phyloP scores from a whole-genome alignment of 83 land plant genomes.

The Thuja plicata region DNA sequence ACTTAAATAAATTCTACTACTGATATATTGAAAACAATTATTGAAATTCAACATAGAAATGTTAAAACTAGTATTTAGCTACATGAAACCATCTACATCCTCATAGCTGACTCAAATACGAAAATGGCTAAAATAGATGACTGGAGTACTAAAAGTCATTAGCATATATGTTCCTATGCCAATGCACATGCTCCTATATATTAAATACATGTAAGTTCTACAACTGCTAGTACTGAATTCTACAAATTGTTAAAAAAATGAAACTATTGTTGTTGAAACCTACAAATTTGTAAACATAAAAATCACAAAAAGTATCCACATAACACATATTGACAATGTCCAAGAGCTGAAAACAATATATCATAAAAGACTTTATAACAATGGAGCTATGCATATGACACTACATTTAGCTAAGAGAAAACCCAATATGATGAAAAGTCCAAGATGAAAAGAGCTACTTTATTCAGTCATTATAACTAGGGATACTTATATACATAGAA shows the following conservation, averaged over 20 bases:
- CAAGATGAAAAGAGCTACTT: not conserved
- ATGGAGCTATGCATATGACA: not conserved
- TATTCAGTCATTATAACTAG: too few relatives aligned
- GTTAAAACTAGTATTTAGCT: not conserved
- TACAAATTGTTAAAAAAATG: not conserved
- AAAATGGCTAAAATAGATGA: not conserved
- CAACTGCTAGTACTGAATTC: not conserved
- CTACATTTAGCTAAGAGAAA: not conserved
- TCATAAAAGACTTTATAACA: not conserved
- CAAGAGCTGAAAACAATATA: not conserved
- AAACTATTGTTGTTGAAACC: too few relatives aligned
- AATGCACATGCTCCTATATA: not conserved
- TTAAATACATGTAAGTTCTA: too few relatives aligned
- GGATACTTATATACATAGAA: too few relatives aligned
- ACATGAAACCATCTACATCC: not conserved
- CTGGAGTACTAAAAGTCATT: not conserved
- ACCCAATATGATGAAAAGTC: not conserved
- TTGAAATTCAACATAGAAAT: not conserved
- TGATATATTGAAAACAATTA: not conserved
- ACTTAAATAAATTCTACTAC: not conserved
- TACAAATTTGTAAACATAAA: not conserved
- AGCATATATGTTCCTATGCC: not conserved
- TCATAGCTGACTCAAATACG: not conserved
- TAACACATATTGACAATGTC: not conserved
- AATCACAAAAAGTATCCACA: too few relatives aligned